phyloP scores from a whole-genome alignment of 768 basidiomycete genomes.

The Rhizopogon sp. region DNA sequence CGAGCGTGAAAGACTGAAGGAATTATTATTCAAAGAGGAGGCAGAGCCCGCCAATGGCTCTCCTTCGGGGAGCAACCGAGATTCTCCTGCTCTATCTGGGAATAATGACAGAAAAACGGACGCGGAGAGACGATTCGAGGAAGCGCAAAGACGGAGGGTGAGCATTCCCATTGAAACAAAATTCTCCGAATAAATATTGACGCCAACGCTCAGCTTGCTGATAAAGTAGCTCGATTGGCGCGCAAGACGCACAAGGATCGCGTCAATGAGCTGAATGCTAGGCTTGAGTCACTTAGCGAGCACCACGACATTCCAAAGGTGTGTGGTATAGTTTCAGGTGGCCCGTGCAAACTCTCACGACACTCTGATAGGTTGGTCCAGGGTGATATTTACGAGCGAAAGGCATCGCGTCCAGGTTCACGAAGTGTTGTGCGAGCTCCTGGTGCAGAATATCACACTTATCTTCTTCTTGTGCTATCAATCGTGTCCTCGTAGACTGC shows the following conservation, averaged over 20 bases:
- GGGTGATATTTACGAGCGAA: slow-evolving; percentile 51
- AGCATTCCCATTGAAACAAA: slow-evolving; percentile 18
- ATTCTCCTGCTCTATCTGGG: slow-evolving; percentile 52
- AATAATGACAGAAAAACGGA: slow-evolving; percentile 66
- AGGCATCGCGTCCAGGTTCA: slow-evolving; percentile 15
- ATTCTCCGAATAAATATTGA: slow-evolving; percentile 5
- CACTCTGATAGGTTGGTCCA: slow-evolving; percentile 64
- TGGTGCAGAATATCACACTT: slow-evolving; percentile 9
- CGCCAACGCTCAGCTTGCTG: slow-evolving; percentile 48
- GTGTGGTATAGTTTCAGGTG: slow-evolving; percentile 17
- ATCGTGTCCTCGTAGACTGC: slow-evolving; percentile 18
- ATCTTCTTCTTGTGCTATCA: slow-evolving; percentile 7
- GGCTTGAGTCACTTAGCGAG: slow-evolving; percentile 83
- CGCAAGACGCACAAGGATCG: slow-evolving; percentile 91
- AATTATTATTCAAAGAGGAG: slow-evolving; percentile 47
- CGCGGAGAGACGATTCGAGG: slow-evolving; percentile 84
- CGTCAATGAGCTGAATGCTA: slow-evolving; percentile 83
- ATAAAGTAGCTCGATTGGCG: slow-evolving; percentile 72
- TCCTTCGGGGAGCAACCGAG: slow-evolving; percentile 52
- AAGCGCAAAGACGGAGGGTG: slow-evolving; percentile 79
- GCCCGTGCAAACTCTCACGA: slow-evolving; percentile 26
- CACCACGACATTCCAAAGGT: slow-evolving; percentile 96
- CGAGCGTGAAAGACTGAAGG: slow-evolving; percentile 42
- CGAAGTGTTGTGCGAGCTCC: background rate
- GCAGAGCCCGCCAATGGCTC: slow-evolving; percentile 35